These are phyloP conservation scores for Vigna unguiculata DNA, from an alignment of 306 rosid species.

Conservation along the genomic window DNA sequence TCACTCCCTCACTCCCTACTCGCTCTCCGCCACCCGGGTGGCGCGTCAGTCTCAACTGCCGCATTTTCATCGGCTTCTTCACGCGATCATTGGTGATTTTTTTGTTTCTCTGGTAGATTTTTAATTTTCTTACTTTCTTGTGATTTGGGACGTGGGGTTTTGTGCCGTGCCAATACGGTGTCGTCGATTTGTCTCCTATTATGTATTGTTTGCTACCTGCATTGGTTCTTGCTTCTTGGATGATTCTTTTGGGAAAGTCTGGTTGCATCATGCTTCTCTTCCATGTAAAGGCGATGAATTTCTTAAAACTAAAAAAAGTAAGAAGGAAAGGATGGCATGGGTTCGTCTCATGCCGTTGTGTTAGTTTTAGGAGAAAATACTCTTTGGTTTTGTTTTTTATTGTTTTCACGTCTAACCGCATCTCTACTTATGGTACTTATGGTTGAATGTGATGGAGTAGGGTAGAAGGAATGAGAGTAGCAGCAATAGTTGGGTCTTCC, in stretches of 20 bases:
- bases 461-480: background rate
- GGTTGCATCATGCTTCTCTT: background rate
- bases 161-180: no score
- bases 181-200: background rate
- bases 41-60: conserved; percentile 36
- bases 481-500: background rate
- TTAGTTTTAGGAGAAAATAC: no score
- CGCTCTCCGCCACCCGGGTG: background rate
- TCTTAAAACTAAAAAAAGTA: no score
- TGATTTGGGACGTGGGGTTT: background rate
- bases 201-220: conserved; percentile 3
- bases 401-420: background rate
- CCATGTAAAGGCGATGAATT: background rate
- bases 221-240: conserved; percentile 6
- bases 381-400: background rate
- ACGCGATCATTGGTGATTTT: conserved; percentile 31
- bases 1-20: background rate
- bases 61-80: background rate
- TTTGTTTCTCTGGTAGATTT: background rate
- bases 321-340: background rate
- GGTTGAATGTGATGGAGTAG: background rate
- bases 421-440: conserved; percentile 1
- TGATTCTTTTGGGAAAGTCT: background rate
- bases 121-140: background rate
- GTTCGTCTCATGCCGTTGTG: background rate